Conservation (phyloP, 352 stramenopile genomes). For the Phytophthora nicotianae region DNA sequence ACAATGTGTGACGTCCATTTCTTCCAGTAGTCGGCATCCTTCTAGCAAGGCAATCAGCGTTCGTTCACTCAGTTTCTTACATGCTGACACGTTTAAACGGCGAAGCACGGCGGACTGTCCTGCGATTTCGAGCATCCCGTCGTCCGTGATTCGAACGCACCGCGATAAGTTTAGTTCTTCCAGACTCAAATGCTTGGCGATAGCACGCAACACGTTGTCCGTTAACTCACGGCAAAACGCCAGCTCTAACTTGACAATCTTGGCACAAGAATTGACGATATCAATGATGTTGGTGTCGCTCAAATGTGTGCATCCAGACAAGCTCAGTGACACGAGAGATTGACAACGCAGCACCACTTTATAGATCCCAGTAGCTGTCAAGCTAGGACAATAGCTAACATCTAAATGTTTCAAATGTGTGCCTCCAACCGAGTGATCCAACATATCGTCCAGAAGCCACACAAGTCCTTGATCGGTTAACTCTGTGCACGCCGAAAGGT, state of each 20-base stretch:
- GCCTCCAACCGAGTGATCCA: slow-evolving; percentile 59
- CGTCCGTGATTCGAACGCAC: slow-evolving; percentile 84
- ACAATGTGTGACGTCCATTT: slow-evolving; percentile 85
- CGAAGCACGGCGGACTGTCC: slow-evolving; percentile 73
- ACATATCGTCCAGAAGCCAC: slow-evolving; percentile 69
- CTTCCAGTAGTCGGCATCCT: slow-evolving; percentile 60
- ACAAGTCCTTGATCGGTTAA: slow-evolving; percentile 71
- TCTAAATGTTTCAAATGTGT: slow-evolving; percentile 62
- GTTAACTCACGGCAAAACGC: slow-evolving; percentile 87
- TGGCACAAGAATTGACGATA: slow-evolving; percentile 70
- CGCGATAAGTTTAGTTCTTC: slow-evolving; percentile 72
- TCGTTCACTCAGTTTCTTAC: slow-evolving; percentile 77
- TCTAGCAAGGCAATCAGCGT: slow-evolving; percentile 60
- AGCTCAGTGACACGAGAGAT: slow-evolving; percentile 73
- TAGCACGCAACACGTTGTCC: slow-evolving; percentile 64
- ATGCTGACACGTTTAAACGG: slow-evolving; percentile 76
- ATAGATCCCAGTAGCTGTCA: slow-evolving; percentile 62
- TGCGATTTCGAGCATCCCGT: slow-evolving; percentile 79
- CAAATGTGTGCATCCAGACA: slow-evolving; percentile 83
- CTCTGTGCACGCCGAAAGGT: slow-evolving; percentile 57
- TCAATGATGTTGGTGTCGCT: slow-evolving; percentile 71
- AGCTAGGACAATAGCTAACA: slow-evolving; percentile 78
- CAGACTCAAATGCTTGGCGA: slow-evolving; percentile 83
- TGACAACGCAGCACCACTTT: slow-evolving; percentile 60
- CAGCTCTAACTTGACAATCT: slow-evolving; percentile 74